A percentile compares a stretch with the other conserved stretches of the same genome.
Evolutionary conservation across 2,329 filamentous ascomycete genomes (phyloP).

Genomic region (Beauveria pseudobassiana): DNA sequence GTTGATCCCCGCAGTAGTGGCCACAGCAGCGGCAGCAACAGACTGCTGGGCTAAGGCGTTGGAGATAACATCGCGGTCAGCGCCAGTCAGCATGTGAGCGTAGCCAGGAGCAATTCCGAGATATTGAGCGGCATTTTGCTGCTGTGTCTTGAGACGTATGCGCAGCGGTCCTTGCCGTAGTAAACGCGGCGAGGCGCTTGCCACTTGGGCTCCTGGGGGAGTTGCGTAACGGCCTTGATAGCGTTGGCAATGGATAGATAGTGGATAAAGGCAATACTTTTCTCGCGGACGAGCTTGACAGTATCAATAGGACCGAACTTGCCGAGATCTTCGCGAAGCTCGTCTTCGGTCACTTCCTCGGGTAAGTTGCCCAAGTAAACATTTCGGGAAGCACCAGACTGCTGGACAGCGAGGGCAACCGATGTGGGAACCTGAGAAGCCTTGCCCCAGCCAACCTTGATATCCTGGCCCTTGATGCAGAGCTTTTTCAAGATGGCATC

Average conservation of each 20-base stretch:
- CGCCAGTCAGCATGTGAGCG: constrained; percentile 90
- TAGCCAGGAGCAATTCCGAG: constrained; percentile 95
- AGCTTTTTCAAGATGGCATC: constrained; percentile 99
- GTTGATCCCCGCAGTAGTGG: constrained; percentile 92
- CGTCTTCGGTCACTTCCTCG: constrained; percentile 84
- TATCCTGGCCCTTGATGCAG: constrained; percentile 96
- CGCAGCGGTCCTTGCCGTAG: constrained; percentile 97
- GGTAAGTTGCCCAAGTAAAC: constrained; percentile 92
- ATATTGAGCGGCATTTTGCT: constrained; percentile 98
- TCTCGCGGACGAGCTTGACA: constrained; percentile 95
- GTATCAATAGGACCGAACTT: constrained; percentile 97
- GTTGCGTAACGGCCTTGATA: constrained; percentile 93
- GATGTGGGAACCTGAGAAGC: constrained; percentile 96
- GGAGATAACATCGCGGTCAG: constrained; percentile 92
- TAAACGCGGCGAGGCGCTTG: constrained; percentile 91
- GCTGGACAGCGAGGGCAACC: constrained; percentile 93
- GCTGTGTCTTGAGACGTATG: constrained; percentile 98
- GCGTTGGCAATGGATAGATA: constrained; percentile 96
- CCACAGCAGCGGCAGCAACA: constrained; percentile 90
- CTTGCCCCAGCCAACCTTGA: constrained; percentile 99
- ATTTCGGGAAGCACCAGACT: constrained; percentile 92
- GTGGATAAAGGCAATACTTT: constrained; percentile 95
- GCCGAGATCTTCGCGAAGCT: constrained; percentile 86
- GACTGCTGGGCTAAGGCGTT: constrained; percentile 96
- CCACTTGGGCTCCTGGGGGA: constrained; percentile 96